Evolutionary conservation across 352 stramenopile genomes (phyloP).

Genomic region (Pilasporangium apinafurcum): DNA sequence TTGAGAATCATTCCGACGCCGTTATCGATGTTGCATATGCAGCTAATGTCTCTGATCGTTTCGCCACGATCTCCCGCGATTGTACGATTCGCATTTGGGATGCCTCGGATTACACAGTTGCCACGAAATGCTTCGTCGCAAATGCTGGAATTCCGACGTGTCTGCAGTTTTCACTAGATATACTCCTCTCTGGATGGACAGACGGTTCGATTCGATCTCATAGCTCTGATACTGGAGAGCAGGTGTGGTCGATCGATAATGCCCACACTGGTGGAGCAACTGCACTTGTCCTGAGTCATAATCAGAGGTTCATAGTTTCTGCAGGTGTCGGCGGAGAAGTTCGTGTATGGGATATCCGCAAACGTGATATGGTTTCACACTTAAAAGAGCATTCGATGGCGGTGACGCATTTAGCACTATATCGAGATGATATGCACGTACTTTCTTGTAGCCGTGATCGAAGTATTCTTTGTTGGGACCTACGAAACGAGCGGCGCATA

Average conservation of each 20-base stretch:
- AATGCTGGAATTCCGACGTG: slow-evolving; percentile 63
- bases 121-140: slow-evolving; percentile 40
- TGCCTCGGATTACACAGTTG: slow-evolving; percentile 78
- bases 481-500: slow-evolving; percentile 81
- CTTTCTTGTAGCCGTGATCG: slow-evolving; percentile 86
- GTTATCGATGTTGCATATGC: slow-evolving; percentile 82
- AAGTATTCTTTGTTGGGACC: slow-evolving; percentile 91
- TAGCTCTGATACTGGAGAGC: slow-evolving; percentile 72
- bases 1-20: slow-evolving; percentile 76
- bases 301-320: slow-evolving; percentile 83
- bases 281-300: slow-evolving; percentile 86
- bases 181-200: slow-evolving; percentile 87
- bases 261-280: slow-evolving; percentile 88
- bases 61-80: slow-evolving; percentile 86
- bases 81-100: slow-evolving; percentile 89
- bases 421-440: slow-evolving; percentile 86
- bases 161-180: slow-evolving; percentile 82
- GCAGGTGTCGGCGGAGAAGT: slow-evolving; percentile 84
- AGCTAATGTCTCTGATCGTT: slow-evolving; percentile 72
- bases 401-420: slow-evolving; percentile 84
- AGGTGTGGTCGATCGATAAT: slow-evolving; percentile 87
- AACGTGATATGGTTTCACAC: slow-evolving; percentile 85
- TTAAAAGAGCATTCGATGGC: slow-evolving; percentile 90
- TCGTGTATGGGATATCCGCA: slow-evolving; percentile 91
- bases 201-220: slow-evolving; percentile 88